Evolutionary conservation across 2,329 filamentous ascomycete species (phyloP).

Genomic region (Ophiocordyceps camponoti-rufipedis): DNA sequence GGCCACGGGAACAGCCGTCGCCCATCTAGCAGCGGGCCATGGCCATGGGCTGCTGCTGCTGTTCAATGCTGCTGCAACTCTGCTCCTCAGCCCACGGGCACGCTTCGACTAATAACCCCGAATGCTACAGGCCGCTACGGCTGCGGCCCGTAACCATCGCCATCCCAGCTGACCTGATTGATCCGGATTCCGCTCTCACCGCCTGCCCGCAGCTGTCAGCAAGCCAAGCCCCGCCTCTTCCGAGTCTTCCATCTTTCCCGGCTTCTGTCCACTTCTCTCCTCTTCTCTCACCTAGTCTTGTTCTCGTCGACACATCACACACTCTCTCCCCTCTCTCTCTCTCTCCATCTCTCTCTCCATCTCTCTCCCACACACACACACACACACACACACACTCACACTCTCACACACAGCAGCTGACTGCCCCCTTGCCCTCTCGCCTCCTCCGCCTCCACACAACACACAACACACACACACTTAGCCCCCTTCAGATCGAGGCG

Average conservation of each 20-base stretch:
- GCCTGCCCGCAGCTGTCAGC: neutral
- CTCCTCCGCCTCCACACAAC: neutral
- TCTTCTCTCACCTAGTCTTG: neutral
- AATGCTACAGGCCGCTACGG: neutral
- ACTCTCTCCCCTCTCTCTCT: neutral
- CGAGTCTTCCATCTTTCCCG: neutral
- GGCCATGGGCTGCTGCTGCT: no score
- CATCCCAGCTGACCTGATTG: neutral
- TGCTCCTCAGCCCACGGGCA: no score
- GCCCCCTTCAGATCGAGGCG: conserved; percentile 28
- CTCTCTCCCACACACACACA: neutral
- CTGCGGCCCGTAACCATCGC: neutral
- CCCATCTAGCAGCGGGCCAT: no score
- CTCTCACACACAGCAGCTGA: no score
- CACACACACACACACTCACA: no score
- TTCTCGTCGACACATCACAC: neutral
- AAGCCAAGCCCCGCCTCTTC: neutral
- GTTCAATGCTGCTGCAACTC: no score
- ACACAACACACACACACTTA: neutral
- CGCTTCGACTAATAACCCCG: no score
- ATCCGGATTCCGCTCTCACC: neutral
- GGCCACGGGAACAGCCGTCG: no score
- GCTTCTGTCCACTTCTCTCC: neutral
- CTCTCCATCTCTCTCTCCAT: neutral
- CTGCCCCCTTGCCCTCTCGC: neutral